Evolutionary conservation across 768 basidiomycete genomes (phyloP).

Genomic region (Tulasnella sp.): DNA sequence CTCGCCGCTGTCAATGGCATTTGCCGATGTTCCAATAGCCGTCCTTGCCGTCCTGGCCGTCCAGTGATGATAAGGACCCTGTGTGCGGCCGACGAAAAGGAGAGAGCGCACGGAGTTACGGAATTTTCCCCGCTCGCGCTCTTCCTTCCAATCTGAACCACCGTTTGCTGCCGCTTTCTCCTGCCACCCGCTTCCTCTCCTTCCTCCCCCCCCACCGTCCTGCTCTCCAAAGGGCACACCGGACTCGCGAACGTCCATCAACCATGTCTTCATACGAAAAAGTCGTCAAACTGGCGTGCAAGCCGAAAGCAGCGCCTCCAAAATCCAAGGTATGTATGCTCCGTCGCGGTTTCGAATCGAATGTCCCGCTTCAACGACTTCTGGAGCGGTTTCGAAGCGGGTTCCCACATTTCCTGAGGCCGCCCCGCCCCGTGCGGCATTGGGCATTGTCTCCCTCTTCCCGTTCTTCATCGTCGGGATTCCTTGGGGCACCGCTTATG

Average conservation of each 20-base stretch:
- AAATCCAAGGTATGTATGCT: conserved; percentile 69
- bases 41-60: neutral
- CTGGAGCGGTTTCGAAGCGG: neutral
- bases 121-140: neutral
- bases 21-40: neutral
- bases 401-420: conserved; percentile 1
- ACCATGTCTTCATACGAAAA: conserved; percentile 31
- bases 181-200: neutral
- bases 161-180: neutral
- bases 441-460: neutral
- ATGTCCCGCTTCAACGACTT: too few species aligned
- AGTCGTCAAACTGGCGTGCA: conserved; percentile 92
- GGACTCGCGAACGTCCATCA: neutral
- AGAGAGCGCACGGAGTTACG: neutral
- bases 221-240: neutral
- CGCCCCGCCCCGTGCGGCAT: neutral
- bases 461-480: neutral
- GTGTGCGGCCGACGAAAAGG: neutral
- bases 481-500: neutral
- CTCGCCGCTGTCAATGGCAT: neutral
- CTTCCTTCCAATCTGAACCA: neutral
- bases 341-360: too few species aligned
- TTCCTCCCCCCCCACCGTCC: neutral
- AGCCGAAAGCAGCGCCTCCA: conserved; percentile 91
- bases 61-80: neutral